phyloP scores from a whole-genome alignment of 1,284 basidiomycete species.

The Gymnopus androsaceus region DNA sequence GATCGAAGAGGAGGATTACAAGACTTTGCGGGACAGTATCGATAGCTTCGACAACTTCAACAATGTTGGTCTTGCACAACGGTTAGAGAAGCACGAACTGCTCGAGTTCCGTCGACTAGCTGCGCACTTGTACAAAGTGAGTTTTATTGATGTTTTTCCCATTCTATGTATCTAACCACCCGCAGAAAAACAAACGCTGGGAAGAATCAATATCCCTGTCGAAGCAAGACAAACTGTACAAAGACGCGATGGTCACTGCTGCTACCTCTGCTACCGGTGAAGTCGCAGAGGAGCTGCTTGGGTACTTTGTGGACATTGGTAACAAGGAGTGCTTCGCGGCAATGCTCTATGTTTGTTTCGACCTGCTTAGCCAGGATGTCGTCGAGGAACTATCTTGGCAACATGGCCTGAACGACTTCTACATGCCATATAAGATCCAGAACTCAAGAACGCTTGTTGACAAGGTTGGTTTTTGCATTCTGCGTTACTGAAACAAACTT shows the following conservation, averaged over 20 bases:
- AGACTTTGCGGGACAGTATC: constrained; percentile 93
- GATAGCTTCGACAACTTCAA: constrained; percentile 99
- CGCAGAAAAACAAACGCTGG: constrained; percentile 90
- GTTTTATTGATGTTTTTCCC: background rate
- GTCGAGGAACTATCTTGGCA: constrained; percentile 97
- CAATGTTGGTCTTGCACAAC: constrained; percentile 83
- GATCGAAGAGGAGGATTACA: constrained; percentile 99
- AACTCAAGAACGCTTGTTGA: constrained; percentile 74
- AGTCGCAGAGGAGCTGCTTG: constrained; percentile 91
- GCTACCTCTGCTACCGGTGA: constrained; percentile 79
- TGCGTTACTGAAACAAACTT: too few relatives aligned
- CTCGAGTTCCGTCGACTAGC: constrained; percentile 95
- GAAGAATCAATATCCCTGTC: constrained; percentile 93
- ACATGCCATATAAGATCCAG: constrained; percentile 94
- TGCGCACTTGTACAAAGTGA: constrained; percentile 92
- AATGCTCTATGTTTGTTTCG: constrained; percentile 89
- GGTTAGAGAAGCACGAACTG: constrained; percentile 88
- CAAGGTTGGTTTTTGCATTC: constrained; percentile 45
- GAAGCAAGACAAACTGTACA: constrained; percentile 95
- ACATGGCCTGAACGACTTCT: constrained; percentile 93
- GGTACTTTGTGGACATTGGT: constrained; percentile 95
- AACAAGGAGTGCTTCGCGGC: constrained; percentile 98
- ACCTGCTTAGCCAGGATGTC: constrained; percentile 87
- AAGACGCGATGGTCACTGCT: constrained; percentile 94
- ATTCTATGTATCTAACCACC: constrained; percentile 9